Percentiles rank a stretch among this genome's conserved stretches.
Evolutionary conservation across 2,329 filamentous ascomycete species (phyloP).

Genomic region (Shiraia sp.): DNA sequence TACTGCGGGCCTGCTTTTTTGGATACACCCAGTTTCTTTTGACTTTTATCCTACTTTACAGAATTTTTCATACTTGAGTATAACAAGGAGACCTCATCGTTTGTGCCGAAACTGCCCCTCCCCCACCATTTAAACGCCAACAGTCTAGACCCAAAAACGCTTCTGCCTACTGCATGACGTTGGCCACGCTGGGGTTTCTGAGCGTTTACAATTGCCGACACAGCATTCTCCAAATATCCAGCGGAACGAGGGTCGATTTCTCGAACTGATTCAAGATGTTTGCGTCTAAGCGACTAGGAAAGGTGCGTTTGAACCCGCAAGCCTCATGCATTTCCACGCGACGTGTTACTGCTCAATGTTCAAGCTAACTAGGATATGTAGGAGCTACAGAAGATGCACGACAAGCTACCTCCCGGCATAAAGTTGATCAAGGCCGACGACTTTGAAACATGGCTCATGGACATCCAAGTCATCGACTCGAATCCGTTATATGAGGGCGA

Average conservation of each 20-base stretch:
- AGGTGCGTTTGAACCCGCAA: conserved; percentile 40
- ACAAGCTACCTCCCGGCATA: conserved; percentile 69
- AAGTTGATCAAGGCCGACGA: conserved; percentile 78
- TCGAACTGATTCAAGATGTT: conserved; percentile 48
- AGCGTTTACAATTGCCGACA: too few relatives aligned
- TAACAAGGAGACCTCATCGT: too few relatives aligned
- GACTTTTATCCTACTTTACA: too few relatives aligned
- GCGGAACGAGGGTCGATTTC: background rate
- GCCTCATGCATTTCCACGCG: background rate
- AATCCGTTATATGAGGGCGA: conserved; percentile 87
- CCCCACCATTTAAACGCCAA: background rate
- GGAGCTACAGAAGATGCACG: conserved; percentile 52
- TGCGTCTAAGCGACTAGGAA: conserved; percentile 53
- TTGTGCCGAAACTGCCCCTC: background rate
- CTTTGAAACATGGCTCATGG: conserved; percentile 87
- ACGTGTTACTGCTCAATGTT: background rate
- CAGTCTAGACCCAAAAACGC: too few relatives aligned
- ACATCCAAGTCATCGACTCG: conserved; percentile 84
- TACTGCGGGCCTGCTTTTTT: too few relatives aligned
- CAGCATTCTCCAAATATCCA: background rate
- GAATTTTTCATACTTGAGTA: too few relatives aligned
- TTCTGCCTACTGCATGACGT: too few relatives aligned
- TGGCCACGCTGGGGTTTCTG: too few relatives aligned
- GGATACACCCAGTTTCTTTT: too few relatives aligned
- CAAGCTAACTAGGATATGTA: conserved; percentile 6